Conservation (phyloP, 257 asterid genomes). For the Oldenlandia corymbosa region DNA sequence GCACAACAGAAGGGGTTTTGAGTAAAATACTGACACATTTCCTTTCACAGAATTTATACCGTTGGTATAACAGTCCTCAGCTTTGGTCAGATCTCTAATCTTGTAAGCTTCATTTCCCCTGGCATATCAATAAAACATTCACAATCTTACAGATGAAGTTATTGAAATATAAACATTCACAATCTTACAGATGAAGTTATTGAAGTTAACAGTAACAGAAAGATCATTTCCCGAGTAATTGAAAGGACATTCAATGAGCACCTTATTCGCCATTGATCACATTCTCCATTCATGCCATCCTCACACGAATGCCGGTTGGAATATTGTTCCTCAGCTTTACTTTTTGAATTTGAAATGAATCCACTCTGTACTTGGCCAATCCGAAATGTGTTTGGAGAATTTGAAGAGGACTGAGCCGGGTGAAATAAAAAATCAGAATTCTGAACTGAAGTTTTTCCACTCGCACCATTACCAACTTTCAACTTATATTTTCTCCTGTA, state of each 20-base stretch:
- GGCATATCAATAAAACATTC: conserved; percentile 21
- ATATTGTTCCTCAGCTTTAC: conserved; percentile 29
- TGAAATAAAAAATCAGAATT: conserved; percentile 20
- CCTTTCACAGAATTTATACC: conserved; percentile 54
- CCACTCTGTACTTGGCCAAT: conserved; percentile 16
- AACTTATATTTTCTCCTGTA: conserved; percentile 73
- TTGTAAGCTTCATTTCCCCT: conserved; percentile 94
- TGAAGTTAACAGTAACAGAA: no score
- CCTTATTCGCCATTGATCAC: conserved; percentile 90
- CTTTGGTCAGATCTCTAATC: conserved; percentile 55
- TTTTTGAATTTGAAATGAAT: conserved; percentile 7
- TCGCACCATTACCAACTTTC: conserved; percentile 46
- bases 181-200: conserved; percentile 2
- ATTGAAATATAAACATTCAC: conserved; percentile 1
- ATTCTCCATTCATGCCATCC: conserved; percentile 30
- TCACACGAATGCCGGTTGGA: conserved; percentile 32
- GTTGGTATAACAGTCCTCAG: conserved; percentile 73
- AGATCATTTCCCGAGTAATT: no score
- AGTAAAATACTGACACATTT: conserved; percentile 28
- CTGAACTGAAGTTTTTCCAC: conserved; percentile 22
- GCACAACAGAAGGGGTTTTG: conserved; percentile 64
- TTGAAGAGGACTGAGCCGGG: conserved; percentile 17
- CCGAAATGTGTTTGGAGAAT: conserved; percentile 17
- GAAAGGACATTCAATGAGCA: conserved; percentile 19
- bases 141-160: conserved; percentile 11